Percentiles rank a stretch among this genome's conserved stretches.
phyloP scores from a whole-genome alignment of 805 yeast genomes.

The Candida loeiensis region DNA sequence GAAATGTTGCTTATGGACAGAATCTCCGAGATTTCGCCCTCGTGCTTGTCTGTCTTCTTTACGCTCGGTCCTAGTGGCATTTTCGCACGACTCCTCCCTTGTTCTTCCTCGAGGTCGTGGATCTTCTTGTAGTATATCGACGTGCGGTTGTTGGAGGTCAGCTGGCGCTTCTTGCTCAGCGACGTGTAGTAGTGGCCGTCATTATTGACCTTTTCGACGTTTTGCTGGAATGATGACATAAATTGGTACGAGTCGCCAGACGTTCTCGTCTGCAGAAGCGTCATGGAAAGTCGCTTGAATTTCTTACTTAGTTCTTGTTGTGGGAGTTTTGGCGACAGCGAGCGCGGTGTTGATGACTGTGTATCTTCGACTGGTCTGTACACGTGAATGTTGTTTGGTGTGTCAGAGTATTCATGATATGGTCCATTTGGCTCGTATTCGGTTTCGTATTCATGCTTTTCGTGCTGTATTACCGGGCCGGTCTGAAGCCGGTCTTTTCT shows the following conservation, averaged over 20 bases:
- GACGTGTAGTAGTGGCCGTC: constrained; percentile 6
- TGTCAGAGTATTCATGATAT: too few species aligned
- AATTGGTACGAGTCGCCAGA: constrained; percentile 41
- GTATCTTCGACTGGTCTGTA: too few species aligned
- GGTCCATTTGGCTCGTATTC: too few species aligned
- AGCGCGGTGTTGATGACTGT: not conserved
- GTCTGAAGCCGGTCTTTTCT: too few species aligned
- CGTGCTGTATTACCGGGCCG: too few species aligned
- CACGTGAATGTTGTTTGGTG: too few species aligned
- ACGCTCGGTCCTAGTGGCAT: too few species aligned
- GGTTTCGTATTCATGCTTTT: too few species aligned
- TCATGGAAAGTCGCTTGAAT: constrained; percentile 36
- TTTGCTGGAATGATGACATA: constrained; percentile 37
- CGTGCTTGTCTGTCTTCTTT: not conserved
- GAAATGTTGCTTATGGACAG: constrained; percentile 27
- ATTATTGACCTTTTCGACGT: constrained; percentile 28
- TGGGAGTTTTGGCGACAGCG: constrained; percentile 20
- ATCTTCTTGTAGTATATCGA: constrained; percentile 33
- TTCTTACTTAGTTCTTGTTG: constrained; percentile 31
- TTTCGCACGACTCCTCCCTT: too few species aligned
- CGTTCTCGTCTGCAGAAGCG: constrained; percentile 31
- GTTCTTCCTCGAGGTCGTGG: constrained; percentile 14
- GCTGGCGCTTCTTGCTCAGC: constrained; percentile 3
- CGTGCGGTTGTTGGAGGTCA: constrained; percentile 15
- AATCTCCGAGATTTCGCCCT: constrained; percentile 17